Conservation (phyloP, 352 stramenopile species). For the Phytopythium vexans region DNA sequence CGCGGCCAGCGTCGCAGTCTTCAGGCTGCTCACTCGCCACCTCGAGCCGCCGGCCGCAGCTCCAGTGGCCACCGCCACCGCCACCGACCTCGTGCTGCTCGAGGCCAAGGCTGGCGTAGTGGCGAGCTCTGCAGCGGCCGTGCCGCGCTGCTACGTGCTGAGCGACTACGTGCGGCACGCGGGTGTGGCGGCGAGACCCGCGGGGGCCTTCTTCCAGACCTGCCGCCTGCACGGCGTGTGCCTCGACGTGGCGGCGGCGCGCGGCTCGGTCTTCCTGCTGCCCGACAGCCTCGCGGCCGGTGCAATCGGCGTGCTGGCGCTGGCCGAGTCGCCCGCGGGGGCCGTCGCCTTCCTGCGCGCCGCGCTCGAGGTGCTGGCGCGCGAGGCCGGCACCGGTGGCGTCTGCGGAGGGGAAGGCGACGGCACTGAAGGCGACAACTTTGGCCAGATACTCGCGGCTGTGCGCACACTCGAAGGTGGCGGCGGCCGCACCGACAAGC, state of each 20-base stretch:
- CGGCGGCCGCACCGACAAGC: conserved; percentile 41
- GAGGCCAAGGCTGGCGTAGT: conserved; percentile 13
- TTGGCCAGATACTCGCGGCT: conserved; percentile 49
- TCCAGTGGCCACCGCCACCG: conserved; percentile 2
- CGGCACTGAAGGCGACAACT: conserved; percentile 39
- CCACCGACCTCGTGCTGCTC: conserved; percentile 15
- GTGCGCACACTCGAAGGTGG: conserved; percentile 40
- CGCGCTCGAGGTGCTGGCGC: conserved; percentile 71
- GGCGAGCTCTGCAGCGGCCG: conserved; percentile 7
- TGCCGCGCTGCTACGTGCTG: conserved; percentile 57
- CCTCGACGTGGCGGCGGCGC: conserved; percentile 69
- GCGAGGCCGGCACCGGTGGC: conserved; percentile 51
- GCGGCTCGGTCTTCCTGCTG: conserved; percentile 75
- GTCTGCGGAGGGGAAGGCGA: conserved; percentile 10
- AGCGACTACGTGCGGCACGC: conserved; percentile 79
- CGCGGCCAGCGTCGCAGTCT: conserved; percentile 65
- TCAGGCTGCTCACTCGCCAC: conserved; percentile 57
- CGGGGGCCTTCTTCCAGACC: conserved; percentile 84
- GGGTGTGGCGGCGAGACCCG: conserved; percentile 73
- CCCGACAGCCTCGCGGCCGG: conserved; percentile 77
- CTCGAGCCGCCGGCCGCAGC: conserved; percentile 11
- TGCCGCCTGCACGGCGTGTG: conserved; percentile 86
- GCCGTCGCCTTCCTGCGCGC: conserved; percentile 59
- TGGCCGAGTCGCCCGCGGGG: conserved; percentile 44
- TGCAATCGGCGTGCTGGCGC: conserved; percentile 68